These are phyloP conservation scores for Fusarium temperatum DNA, from an alignment of 2,329 filamentous ascomycete species.

Conservation along the genomic window DNA sequence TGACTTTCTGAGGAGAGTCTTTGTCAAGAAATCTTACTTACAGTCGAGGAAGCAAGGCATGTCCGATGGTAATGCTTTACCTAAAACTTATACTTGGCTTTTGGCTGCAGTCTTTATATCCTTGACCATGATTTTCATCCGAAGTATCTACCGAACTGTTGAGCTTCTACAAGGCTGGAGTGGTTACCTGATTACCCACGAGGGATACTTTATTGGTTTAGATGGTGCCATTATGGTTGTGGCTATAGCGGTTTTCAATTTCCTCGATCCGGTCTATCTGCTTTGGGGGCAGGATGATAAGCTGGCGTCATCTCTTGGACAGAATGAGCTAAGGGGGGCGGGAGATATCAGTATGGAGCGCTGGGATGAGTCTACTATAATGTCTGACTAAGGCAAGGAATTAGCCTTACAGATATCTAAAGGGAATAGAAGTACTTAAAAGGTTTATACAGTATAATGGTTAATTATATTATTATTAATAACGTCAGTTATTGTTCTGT, in stretches of 20 bases:
- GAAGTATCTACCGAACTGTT: neutral
- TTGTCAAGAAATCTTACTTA: neutral
- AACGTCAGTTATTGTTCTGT: too few species aligned
- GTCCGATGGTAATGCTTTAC: neutral
- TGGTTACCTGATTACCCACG: neutral
- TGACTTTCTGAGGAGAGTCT: neutral
- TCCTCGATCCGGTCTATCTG: neutral
- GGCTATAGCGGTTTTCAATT: neutral
- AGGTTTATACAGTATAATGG: too few species aligned
- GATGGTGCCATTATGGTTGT: neutral
- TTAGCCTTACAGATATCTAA: fast-evolving
- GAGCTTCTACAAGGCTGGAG: neutral
- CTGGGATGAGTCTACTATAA: neutral
- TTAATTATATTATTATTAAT: too few species aligned
- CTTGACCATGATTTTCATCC: neutral
- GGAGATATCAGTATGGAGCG: neutral
- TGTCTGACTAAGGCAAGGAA: neutral
- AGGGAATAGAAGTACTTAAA: too few species aligned
- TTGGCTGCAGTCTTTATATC: neutral
- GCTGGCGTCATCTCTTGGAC: neutral
- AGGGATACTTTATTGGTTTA: neutral
- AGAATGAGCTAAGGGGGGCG: neutral
- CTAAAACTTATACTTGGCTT: neutral
- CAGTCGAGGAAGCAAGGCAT: neutral
- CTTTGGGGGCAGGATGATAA: neutral